phyloP scores from a whole-genome alignment of 345 rosid species.

The Dovyalis caffra region DNA sequence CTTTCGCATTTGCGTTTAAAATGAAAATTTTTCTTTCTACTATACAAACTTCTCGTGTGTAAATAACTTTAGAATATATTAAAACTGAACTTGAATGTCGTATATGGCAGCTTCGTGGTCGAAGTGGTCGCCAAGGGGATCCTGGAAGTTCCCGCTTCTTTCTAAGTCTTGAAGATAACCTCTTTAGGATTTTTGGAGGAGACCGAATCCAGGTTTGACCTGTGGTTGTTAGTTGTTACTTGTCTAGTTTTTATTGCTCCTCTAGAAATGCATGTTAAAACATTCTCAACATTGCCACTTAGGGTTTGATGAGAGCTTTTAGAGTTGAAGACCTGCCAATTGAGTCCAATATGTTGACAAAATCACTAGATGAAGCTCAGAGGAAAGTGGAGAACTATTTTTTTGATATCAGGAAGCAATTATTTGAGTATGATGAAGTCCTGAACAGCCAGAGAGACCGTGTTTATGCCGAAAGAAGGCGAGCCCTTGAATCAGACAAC shows the following conservation, averaged over 20 bases:
- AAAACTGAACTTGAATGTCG: conserved; percentile 7
- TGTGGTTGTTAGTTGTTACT: conserved; percentile 4
- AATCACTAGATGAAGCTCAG: conserved; percentile 95
- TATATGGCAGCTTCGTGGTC: conserved; percentile 70
- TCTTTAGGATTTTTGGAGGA: conserved; percentile 90
- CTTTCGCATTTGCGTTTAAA: neutral
- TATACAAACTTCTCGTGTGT: neutral
- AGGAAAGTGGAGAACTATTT: conserved; percentile 96
- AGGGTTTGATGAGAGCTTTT: conserved; percentile 98
- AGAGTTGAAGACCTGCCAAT: conserved; percentile 96
- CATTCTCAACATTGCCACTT: conserved; percentile 24
- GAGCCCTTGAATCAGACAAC: conserved; percentile 81
- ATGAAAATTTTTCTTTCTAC: neutral
- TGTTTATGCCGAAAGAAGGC: conserved; percentile 90
- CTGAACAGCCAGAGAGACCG: conserved; percentile 98
- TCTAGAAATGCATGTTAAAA: conserved; percentile 2
- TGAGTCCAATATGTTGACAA: conserved; percentile 92
- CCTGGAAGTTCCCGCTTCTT: conserved; percentile 98
- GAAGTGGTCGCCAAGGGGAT: conserved; percentile 97
- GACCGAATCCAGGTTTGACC: conserved; percentile 83
- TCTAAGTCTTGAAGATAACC: conserved; percentile 96
- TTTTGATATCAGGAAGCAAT: conserved; percentile 86
- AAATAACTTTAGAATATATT: neutral
- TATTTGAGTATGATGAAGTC: conserved; percentile 94
- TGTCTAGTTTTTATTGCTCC: conserved; percentile 13